phyloP scores from a whole-genome alignment of 768 basidiomycete species.

The Pulveroboletus sp. region DNA sequence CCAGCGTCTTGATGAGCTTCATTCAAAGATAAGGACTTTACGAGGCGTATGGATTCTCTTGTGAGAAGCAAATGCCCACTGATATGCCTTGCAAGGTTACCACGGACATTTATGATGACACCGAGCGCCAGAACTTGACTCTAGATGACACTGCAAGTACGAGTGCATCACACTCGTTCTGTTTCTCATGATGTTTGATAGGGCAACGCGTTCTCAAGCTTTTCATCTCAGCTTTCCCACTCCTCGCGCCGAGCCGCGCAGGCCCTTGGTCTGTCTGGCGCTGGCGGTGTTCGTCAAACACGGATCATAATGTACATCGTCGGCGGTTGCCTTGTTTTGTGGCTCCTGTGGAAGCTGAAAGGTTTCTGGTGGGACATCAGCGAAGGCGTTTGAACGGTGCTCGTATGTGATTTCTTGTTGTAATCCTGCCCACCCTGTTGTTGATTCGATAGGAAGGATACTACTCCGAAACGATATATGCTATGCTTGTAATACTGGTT shows the following conservation, averaged over 20 bases:
- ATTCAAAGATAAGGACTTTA: slow-evolving; percentile 78
- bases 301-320: slow-evolving; percentile 64
- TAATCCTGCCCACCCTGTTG: neutral
- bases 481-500: slow-evolving; percentile 7
- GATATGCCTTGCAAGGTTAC: slow-evolving; percentile 55
- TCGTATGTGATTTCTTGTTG: slow-evolving; percentile 14
- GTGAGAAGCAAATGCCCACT: neutral
- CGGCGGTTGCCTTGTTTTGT: slow-evolving; percentile 50
- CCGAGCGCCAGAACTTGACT: slow-evolving; percentile 76
- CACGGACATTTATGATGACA: slow-evolving; percentile 81
- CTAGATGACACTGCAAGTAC: slow-evolving; percentile 70
- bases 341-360: slow-evolving; percentile 52
- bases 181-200: slow-evolving; percentile 22
- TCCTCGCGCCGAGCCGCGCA: slow-evolving; percentile 69
- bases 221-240: slow-evolving; percentile 59
- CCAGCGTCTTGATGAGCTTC: slow-evolving; percentile 77
- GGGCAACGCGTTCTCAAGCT: slow-evolving; percentile 66
- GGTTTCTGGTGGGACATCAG: slow-evolving; percentile 43
- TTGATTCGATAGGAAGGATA: neutral
- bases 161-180: neutral
- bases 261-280: slow-evolving; percentile 63
- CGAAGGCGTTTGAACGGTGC: slow-evolving; percentile 11
- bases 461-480: neutral
- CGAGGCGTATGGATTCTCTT: slow-evolving; percentile 56
- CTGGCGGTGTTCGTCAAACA: slow-evolving; percentile 66